phyloP scores from a whole-genome alignment of 768 basidiomycete genomes.

The Tulasnella sp. region DNA sequence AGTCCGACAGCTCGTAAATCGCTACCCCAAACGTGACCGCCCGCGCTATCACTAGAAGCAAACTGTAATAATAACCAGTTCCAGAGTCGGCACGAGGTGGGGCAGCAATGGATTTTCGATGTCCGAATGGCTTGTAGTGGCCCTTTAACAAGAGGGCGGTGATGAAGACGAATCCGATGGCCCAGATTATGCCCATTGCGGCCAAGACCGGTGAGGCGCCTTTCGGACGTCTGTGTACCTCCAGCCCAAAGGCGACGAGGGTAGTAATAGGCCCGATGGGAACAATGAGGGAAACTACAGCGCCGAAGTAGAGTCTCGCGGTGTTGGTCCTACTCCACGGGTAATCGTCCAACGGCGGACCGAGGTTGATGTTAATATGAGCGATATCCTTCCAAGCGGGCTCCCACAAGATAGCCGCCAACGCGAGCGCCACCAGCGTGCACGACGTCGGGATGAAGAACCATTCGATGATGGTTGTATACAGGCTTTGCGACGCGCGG shows the following conservation, averaged over 20 bases:
- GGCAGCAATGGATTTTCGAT: background rate
- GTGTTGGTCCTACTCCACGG: constrained; percentile 1
- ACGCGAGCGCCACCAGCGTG: background rate
- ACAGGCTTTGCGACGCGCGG: background rate
- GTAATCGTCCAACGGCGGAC: background rate
- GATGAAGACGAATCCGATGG: background rate
- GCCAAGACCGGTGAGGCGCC: background rate
- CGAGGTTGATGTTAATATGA: constrained; percentile 6
- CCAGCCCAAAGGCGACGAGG: background rate
- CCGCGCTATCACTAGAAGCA: background rate
- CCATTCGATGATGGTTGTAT: constrained; percentile 5
- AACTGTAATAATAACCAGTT: background rate
- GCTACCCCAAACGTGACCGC: background rate
- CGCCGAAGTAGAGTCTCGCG: background rate
- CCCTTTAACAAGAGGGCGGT: background rate
- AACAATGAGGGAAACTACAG: background rate
- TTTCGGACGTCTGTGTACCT: background rate
- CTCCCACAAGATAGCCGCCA: constrained; percentile 6
- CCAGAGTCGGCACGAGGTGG: background rate
- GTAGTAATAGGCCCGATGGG: constrained; percentile 10
- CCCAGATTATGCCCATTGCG: background rate
- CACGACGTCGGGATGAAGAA: constrained; percentile 8
- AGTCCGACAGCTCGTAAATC: constrained; percentile 1
- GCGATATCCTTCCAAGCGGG: constrained; percentile 9
- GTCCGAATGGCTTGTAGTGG: background rate